Base-by-base conservation (phyloP, 768 basidiomycete species). In the Amanita subjunquillea region DNA sequence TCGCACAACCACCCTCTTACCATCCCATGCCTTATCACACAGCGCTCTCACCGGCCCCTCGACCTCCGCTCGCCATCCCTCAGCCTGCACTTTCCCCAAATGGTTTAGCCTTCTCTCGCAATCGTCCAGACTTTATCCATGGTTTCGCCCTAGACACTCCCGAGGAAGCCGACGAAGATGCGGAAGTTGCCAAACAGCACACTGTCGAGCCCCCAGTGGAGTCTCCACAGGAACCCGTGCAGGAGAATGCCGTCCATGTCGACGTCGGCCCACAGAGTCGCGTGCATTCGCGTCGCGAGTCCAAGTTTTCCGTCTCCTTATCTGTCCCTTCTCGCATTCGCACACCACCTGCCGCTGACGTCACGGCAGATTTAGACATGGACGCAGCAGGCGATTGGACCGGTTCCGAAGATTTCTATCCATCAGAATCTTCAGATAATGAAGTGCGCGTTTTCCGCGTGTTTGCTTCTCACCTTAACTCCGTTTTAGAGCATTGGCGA, bases 141-240 rank as follows among this genome's bases (percentile, higher is more conserved):
- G 89, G 89, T 4, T 92, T 91, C 66, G 87, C 89, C 9, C 62
- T 92, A 52, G 87, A 91, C 55, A 79, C 82, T 53, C 82, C 87
- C 2, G 82, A 87, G 54, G 87, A 89, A 60, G 82, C 77, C 36
- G 87, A 88, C 58, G 77, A 77, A 39, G 75, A 72, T 54, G 78
- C 76, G 46, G 75, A 77, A 47, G 70, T 34, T 12, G 34, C 34
- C 76, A 77, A 51, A 69, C 50, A 58, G 27, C 48, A 22, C 4
- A 8, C 25, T 9, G 60, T 57, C 13, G 62, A 65, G 48, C 60
- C 58, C n/a, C 64, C 60, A 22, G 55, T 55, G 2, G 60, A 61
- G 48, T 54, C 22, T 60, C 63, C 6, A 60, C 58, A 7, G 53
- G 62, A 36, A 51, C 59, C 63, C 43, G 56, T 58, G 22, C 57